Percentiles rank a stretch among this genome's conserved stretches.
These are phyloP conservation scores for Adansonia digitata DNA, from an alignment of 345 rosid genomes.

Conservation along the genomic window DNA sequence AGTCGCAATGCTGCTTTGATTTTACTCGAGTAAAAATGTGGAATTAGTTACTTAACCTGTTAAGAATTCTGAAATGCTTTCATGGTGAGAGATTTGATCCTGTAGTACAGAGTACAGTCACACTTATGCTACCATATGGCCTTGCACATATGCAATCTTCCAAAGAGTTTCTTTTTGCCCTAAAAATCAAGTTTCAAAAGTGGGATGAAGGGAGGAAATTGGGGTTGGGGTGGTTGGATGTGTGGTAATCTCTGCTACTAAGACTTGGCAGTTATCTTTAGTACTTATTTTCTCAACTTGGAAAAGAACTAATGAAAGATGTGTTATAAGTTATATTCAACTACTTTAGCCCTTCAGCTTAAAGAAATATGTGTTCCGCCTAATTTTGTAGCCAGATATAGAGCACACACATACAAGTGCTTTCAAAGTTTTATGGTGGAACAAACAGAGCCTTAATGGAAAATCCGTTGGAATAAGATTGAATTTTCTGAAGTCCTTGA, in stretches of 20 bases:
- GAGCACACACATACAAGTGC: not conserved
- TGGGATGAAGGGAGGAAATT: not conserved
- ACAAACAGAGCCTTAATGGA: not conserved
- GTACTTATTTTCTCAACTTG: not conserved
- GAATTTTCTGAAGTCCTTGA: not conserved
- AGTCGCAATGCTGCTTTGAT: not conserved
- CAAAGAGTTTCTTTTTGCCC: not conserved
- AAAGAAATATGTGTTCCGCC: not conserved
- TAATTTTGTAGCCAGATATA: not conserved
- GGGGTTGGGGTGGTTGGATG: not conserved
- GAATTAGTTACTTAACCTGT: not conserved
- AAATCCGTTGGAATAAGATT: not conserved
- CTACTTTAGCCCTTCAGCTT: not conserved
- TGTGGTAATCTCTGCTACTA: not conserved
- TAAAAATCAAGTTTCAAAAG: not conserved
- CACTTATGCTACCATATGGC: not conserved
- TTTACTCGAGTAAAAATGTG: not conserved
- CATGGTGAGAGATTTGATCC: not conserved
- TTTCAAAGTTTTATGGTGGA: not conserved
- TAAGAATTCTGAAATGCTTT: not conserved
- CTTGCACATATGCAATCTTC: not conserved
- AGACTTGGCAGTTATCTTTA: not conserved
- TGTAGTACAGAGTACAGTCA: not conserved
- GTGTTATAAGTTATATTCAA: not conserved
- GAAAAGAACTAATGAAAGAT: not conserved